These are phyloP conservation scores for Bipolaris cookei DNA, from an alignment of 2,329 filamentous ascomycete genomes.

Conservation along the genomic window DNA sequence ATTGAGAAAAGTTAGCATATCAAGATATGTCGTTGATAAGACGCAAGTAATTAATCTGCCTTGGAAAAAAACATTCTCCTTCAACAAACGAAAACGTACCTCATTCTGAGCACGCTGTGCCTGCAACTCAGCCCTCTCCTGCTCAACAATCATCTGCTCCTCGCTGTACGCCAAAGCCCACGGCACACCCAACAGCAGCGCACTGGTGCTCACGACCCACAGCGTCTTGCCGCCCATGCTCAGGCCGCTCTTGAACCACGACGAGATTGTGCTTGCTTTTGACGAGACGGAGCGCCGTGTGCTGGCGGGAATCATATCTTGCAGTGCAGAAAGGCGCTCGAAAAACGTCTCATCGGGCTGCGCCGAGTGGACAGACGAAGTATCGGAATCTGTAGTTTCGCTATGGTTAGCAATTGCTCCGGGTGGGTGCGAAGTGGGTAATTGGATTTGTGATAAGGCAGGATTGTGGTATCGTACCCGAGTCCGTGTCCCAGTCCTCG, in stretches of 20 bases:
- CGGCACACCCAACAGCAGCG: constrained; percentile 87
- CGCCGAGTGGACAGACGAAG: constrained; percentile 63
- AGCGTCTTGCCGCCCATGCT: constrained; percentile 82
- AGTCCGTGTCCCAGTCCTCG: constrained; percentile 90
- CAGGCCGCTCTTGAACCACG: constrained; percentile 66
- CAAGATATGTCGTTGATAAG: background rate
- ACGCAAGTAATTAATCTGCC: background rate
- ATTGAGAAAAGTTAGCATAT: constrained; percentile 16
- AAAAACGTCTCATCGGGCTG: constrained; percentile 57
- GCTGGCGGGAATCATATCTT: constrained; percentile 81
- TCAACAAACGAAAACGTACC: constrained; percentile 50
- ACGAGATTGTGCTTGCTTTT: constrained; percentile 58
- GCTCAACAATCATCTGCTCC: constrained; percentile 95
- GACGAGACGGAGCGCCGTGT: constrained; percentile 64
- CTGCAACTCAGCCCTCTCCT: constrained; percentile 98
- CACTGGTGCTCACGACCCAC: constrained; percentile 90
- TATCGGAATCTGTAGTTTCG: constrained; percentile 80
- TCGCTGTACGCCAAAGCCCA: constrained; percentile 92
- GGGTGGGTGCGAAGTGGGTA: constrained; percentile 48
- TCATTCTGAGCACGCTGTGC: constrained; percentile 83
- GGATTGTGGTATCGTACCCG: constrained; percentile 65
- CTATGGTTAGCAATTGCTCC: constrained; percentile 14
- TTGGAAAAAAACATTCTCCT: background rate
- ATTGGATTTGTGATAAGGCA: constrained; percentile 55
- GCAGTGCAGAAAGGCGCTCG: constrained; percentile 72